Conservation (phyloP, 2,329 filamentous ascomycete genomes). For the Corniculantispora saksenae region DNA sequence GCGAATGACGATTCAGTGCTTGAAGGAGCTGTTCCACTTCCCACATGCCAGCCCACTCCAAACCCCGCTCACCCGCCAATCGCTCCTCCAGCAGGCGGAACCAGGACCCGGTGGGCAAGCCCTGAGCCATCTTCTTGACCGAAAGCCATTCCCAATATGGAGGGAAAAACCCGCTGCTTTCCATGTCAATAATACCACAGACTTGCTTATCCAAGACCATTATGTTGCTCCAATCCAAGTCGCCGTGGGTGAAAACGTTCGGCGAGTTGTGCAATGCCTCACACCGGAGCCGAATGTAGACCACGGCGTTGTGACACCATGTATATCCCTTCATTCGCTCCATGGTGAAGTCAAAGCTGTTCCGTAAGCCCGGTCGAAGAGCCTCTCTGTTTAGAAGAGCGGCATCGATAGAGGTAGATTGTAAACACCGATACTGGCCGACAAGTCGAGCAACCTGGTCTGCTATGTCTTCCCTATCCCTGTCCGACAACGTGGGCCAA, state of each 20-base stretch:
- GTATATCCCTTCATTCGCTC: too few relatives aligned
- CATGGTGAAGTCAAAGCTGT: too few relatives aligned
- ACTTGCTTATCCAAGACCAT: conserved; percentile 8
- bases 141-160: conserved; percentile 13
- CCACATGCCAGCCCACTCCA: neutral
- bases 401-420: too few relatives aligned
- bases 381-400: too few relatives aligned
- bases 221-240: conserved; percentile 17
- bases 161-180: conserved; percentile 11
- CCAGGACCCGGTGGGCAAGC: neutral
- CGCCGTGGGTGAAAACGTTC: conserved; percentile 13
- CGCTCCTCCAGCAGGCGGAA: conserved; percentile 15
- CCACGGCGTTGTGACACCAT: too few relatives aligned
- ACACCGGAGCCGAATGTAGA: too few relatives aligned
- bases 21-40: conserved; percentile 11
- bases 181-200: conserved; percentile 12
- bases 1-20: conserved; percentile 2
- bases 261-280: neutral
- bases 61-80: neutral
- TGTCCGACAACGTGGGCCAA: too few relatives aligned
- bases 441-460: too few relatives aligned
- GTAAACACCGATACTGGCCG: too few relatives aligned
- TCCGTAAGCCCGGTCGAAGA: too few relatives aligned
- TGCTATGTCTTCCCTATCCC: too few relatives aligned
- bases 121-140: conserved; percentile 2